These are phyloP conservation scores for Epichloe uncinata DNA, from an alignment of 2,329 filamentous ascomycete genomes.

Conservation along the genomic window DNA sequence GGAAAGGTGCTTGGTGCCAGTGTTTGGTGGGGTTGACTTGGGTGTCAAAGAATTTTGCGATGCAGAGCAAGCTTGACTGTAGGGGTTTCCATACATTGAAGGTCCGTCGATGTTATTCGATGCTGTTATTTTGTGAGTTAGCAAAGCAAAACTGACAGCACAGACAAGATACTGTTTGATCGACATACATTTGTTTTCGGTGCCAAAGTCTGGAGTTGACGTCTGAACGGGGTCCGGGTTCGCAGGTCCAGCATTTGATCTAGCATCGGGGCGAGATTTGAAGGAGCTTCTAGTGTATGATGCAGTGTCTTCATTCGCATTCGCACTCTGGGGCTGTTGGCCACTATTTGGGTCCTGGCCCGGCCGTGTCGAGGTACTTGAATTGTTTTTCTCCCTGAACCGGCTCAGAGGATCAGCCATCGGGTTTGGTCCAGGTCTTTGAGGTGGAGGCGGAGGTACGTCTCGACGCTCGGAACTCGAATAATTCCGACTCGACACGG, in stretches of 20 bases:
- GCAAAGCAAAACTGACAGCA: neutral
- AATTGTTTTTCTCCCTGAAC: constrained; percentile 28
- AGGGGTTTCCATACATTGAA: constrained; percentile 32
- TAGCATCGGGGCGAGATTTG: constrained; percentile 6
- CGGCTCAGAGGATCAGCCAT: constrained; percentile 34
- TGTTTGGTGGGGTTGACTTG: constrained; percentile 6
- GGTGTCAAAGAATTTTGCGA: constrained; percentile 6
- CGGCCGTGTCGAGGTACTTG: constrained; percentile 17
- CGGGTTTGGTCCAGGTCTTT: constrained; percentile 8
- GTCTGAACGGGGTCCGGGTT: neutral
- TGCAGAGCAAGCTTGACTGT: neutral
- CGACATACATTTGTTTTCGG: neutral
- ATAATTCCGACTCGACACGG: constrained; percentile 36
- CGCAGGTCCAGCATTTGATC: neutral
- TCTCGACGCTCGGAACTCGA: constrained; percentile 16
- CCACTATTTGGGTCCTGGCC: neutral
- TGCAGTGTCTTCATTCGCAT: neutral
- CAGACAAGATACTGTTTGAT: neutral
- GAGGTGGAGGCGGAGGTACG: constrained; percentile 8
- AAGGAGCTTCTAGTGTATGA: neutral
- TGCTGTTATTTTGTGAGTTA: neutral
- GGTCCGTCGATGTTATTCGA: constrained; percentile 15
- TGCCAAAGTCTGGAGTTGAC: neutral
- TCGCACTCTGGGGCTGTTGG: neutral
- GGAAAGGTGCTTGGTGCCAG: neutral